Evolutionary conservation across 2,329 filamentous ascomycete species (phyloP), one percentile per base, ranked within the genome.

Genomic region (Botrytis sinoallii): DNA sequence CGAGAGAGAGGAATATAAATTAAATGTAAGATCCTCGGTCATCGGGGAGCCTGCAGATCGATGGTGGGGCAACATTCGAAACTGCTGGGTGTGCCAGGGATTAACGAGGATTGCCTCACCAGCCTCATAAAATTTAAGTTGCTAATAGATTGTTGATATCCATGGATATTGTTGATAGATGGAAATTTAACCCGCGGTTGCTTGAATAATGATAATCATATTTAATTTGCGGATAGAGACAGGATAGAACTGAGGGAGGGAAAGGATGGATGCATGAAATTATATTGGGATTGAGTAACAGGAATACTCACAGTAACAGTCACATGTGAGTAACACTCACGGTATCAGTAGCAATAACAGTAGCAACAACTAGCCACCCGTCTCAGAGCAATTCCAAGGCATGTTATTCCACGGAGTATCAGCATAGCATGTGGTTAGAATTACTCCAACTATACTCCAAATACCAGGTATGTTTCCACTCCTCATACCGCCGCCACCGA

Each of bases 21-120:
- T 40, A 29, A 64, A 29, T 29, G 40, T 44, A 22, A 20, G 61
- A 65, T 44, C 35, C 29, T 65, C 42, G 61, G n/a, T 48, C 63
- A 48, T 66, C 29, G 63, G 42, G 61, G 60, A 20, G 20, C 42
- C 29, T 66, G 63, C 63, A 48, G 63, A 66, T 48, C 29, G 20
- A 48, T 66, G 42, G 63, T 66, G 63, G 63, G 63, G 63, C 63
- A 48, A 48, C 4, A 48, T 46, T 48, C 63, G 63, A 65, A 65
- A 44, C 61, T 64, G 61, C 38, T 44, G 35, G 20, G 40, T 63
- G 60, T n/a, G 40, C 61, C 61, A 64, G 61, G 61, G 61, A 40
- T 20, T 22, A 20, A 44, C n/a, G 61, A 64, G 61, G 61, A 44
- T 64, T 44, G 40, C 61, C 40, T 64, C 61, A 32, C 32, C 5